Conservation (phyloP, 2,329 filamentous ascomycete genomes). For the Arthrobotrys sinensis region DNA sequence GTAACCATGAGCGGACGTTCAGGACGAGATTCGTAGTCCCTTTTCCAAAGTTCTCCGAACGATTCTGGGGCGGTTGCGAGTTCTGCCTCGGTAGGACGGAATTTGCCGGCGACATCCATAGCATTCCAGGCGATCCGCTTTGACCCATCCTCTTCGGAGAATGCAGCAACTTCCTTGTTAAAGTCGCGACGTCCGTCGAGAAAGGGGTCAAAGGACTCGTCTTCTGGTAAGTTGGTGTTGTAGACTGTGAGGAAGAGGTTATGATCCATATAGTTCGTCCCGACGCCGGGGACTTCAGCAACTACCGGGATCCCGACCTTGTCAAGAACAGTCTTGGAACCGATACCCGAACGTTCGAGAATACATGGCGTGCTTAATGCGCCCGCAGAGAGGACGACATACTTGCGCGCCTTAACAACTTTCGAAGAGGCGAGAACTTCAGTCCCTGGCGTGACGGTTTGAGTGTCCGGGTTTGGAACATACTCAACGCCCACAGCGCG, state of each 20-base stretch:
- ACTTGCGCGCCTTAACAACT: slow-evolving; percentile 71
- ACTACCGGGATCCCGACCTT: slow-evolving; percentile 70
- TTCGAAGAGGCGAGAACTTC: slow-evolving; percentile 65
- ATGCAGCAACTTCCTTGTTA: slow-evolving; percentile 70
- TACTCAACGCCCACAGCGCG: slow-evolving; percentile 76
- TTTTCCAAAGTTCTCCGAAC: slow-evolving; percentile 82
- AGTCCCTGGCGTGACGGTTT: slow-evolving; percentile 65
- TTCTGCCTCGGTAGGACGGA: slow-evolving; percentile 79
- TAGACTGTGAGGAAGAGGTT: slow-evolving; percentile 73
- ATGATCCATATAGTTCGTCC: slow-evolving; percentile 73
- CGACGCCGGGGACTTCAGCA: slow-evolving; percentile 72
- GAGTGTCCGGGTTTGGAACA: slow-evolving; percentile 70
- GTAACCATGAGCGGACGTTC: slow-evolving; percentile 72
- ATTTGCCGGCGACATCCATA: slow-evolving; percentile 85
- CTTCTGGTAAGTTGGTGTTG: slow-evolving; percentile 12
- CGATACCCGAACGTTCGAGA: slow-evolving; percentile 76
- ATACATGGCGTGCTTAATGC: slow-evolving; percentile 73
- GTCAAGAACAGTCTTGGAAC: slow-evolving; percentile 71
- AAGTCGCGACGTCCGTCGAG: slow-evolving; percentile 72
- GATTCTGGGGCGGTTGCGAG: slow-evolving; percentile 78
- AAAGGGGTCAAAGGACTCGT: slow-evolving; percentile 70
- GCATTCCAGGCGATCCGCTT: slow-evolving; percentile 69
- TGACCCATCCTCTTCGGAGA: slow-evolving; percentile 66
- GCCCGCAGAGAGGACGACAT: slow-evolving; percentile 72
- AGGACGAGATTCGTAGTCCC: slow-evolving; percentile 83